Percentiles rank a stretch among this genome's conserved stretches.
These are phyloP conservation scores for Pistacia integerrima DNA, from an alignment of 345 rosid genomes.

Conservation along the genomic window DNA sequence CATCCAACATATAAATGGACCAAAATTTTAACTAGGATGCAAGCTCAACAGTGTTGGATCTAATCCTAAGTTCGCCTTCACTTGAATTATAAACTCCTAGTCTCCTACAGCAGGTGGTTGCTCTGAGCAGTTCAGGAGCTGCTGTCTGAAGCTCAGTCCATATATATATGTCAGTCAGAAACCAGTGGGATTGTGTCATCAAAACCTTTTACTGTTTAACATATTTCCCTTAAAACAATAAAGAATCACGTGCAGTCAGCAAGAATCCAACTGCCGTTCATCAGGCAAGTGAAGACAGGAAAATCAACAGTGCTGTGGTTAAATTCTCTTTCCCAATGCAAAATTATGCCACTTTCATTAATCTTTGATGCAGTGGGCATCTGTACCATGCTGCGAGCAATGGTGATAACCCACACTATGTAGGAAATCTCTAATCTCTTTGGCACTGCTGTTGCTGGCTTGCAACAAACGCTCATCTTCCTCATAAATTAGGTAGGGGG, in stretches of 20 bases:
- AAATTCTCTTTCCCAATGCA: neutral
- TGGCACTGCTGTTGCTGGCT: slow-evolving; percentile 89
- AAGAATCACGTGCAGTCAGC: neutral
- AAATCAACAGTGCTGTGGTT: neutral
- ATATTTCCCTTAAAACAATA: neutral
- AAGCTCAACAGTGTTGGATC: neutral
- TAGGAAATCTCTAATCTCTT: slow-evolving; percentile 75
- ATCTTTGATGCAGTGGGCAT: slow-evolving; percentile 63
- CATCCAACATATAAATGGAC: neutral
- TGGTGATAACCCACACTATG: slow-evolving; percentile 62
- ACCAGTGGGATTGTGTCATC: neutral
- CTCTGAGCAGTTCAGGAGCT: neutral
- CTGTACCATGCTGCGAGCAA: slow-evolving; percentile 80
- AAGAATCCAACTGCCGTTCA: neutral
- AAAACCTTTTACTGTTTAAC: neutral
- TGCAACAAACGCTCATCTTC: slow-evolving; percentile 85
- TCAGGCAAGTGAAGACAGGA: neutral
- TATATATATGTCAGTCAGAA: neutral
- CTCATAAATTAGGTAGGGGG: slow-evolving; percentile 90
- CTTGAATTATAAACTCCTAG: neutral
- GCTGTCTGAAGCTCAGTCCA: neutral
- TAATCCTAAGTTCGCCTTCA: neutral
- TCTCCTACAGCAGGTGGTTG: neutral
- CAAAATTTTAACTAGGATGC: neutral
- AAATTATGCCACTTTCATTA: neutral